These are phyloP conservation scores for Globisporangium camurandrum DNA, from an alignment of 352 stramenopile genomes.

Conservation along the genomic window DNA sequence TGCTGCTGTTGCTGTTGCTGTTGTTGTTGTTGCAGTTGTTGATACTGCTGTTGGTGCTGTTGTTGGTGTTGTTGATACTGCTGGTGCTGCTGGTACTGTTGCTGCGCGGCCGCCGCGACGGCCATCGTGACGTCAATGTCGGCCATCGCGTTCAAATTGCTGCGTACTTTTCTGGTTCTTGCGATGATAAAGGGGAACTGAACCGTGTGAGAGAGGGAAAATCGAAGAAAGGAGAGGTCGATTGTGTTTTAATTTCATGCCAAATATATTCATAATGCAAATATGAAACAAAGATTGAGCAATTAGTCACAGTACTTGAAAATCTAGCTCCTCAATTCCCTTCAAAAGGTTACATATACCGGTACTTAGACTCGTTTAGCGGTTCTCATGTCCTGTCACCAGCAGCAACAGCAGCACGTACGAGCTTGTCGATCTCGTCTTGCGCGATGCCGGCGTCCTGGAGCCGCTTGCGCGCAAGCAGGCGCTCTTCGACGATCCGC, in stretches of 20 bases:
- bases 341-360: no score
- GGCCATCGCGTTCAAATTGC: not conserved
- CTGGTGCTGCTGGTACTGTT: not conserved
- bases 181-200: slow-evolving; percentile 2
- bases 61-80: not conserved
- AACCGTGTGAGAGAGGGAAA: not conserved
- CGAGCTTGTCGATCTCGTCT: slow-evolving; percentile 13
- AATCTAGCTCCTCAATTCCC: no score
- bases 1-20: not conserved
- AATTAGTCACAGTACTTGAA: no score
- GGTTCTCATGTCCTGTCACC: no score
- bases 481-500: slow-evolving; percentile 14
- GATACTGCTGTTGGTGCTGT: not conserved
- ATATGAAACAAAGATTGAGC: no score
- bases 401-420: no score
- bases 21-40: not conserved
- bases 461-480: slow-evolving; percentile 14
- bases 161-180: not conserved
- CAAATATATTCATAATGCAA: no score
- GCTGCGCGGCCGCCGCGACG: not conserved
- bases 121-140: not conserved
- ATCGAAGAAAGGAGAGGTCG: no score
- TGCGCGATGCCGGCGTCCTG: slow-evolving; percentile 11
- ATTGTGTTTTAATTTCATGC: no score
- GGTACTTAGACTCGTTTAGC: no score